Evolutionary conservation across 1,139 yeast genomes (phyloP), one percentile per base, ranked within the genome.

Genomic region (Taphrina deformans): DNA sequence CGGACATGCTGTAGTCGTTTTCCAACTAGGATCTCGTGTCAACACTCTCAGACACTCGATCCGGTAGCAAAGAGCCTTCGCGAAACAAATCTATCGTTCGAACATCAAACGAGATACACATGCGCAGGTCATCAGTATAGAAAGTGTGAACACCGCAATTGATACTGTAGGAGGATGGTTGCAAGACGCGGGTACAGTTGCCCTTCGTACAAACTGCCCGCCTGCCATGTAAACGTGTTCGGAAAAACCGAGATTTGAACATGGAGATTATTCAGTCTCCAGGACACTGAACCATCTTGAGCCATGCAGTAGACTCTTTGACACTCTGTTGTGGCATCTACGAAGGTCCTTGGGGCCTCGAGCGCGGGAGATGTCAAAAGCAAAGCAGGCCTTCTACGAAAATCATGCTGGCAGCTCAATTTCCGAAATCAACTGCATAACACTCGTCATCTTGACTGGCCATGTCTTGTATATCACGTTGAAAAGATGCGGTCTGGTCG

Each of bases 371-470:
- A 53, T 53, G 58, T 53, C 58, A 9, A 53, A 14, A 41, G 23
- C 38, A 7, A 59, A 59, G 23, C 55, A 52, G 46, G 44, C 63
- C 10, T 59, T 59, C 51, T 59, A 59, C 26, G 63, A 59, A 12
- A 38, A 50, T 16, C 63, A 59, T 40, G 23, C 63, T 6, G 63
- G 63, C 21, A 48, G 56, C 33, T 33, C 50, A n/a, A 41, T 59
- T 18, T 26, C 27, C 26, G 63, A 59, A 16, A 59, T 59, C 55
- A 59, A 59, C 29, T 51, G 35, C 9, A 59, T 59, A 50, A 59
- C 63, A n/a, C 16, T 23, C 12, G 40, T 50, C 41, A 59, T 59
- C n/a, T 33, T 59, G n/a, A 41, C 33, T 2, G 63, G 56, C 6
- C 63, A 59, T 16, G 41, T 26, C 1, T 21, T 59, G 24, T 59